Conservation (phyloP, 345 rosid species). For the Aquilaria malaccensis region DNA sequence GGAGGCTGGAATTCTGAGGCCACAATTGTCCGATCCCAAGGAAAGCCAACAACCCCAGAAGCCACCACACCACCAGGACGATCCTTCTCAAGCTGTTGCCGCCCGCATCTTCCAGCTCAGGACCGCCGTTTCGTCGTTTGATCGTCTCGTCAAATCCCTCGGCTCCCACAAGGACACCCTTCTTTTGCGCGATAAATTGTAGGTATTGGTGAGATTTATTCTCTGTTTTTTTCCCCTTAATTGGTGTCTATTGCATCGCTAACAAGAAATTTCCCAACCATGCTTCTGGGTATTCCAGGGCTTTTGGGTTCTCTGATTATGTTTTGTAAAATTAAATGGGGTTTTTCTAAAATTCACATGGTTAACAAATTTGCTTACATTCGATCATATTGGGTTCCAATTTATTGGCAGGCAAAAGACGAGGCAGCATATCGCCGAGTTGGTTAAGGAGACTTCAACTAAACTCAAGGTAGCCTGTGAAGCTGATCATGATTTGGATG, state of each 20-base stretch:
- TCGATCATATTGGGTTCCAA: background rate
- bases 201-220: slow-evolving; percentile 8
- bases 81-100: slow-evolving; percentile 60
- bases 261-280: no score
- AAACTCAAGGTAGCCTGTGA: slow-evolving; percentile 69
- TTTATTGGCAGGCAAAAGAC: slow-evolving; percentile 44
- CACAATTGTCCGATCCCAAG: slow-evolving; percentile 12
- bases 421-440: slow-evolving; percentile 49
- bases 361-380: background rate
- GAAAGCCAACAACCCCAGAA: slow-evolving; percentile 16
- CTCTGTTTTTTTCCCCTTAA: background rate
- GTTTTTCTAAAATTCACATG: background rate
- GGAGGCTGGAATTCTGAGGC: slow-evolving; percentile 31
- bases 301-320: background rate
- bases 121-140: slow-evolving; percentile 58
- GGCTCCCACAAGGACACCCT: slow-evolving; percentile 73
- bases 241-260: background rate
- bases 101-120: slow-evolving; percentile 66
- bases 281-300: background rate
- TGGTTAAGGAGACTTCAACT: slow-evolving; percentile 63
- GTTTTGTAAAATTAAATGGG: background rate
- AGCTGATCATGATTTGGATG: slow-evolving; percentile 38
- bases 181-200: slow-evolving; percentile 62
- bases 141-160: slow-evolving; percentile 65
- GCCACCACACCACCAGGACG: slow-evolving; percentile 18